Evolutionary conservation across 2,329 filamentous ascomycete species (phyloP), one percentile per base, ranked within the genome.

Genomic region (Pseudogymnoascus sp.): DNA sequence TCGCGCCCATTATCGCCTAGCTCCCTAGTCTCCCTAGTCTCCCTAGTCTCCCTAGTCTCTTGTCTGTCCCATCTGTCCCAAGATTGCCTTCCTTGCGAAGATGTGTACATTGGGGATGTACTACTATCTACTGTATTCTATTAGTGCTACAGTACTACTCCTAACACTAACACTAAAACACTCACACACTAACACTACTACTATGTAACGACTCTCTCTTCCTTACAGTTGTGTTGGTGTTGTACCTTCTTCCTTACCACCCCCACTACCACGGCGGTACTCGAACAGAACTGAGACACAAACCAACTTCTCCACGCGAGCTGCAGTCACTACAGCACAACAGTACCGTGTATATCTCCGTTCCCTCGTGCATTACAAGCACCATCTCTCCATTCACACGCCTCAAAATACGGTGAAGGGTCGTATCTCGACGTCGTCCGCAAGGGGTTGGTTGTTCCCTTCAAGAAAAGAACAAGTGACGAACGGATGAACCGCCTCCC

Each of bases 21-120:
- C 40, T 21, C 4, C 7, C 18, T 44, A 44, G 40, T 25, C 2
- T 25, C 23, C 21, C 21, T 21, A 21, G 21, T 21, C 21, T 21
- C 21, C 7, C 18, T 44, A 44, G 40, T 25, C 2, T 25, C 23
- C 21, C 21, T 21, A 21, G 21, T 21, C 21, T 21, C 21, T 21
- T 21, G 23, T 25, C 23, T 25, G 23, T 25, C 40, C 21, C 40
- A 5, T 23, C 40, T 44, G 40, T 44, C 40, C 42, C 42, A 47
- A 47, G 42, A 47, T 47, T 47, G 42, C 42, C 18, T 47, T 47
- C 42, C 42, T 47, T 47, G 42, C 42, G 42, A 47, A 47, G 42
- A 47, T 47, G 21, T 47, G 42, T 47, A 47, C 42, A 47, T 44
- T 4, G n/a, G n/a, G 38, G 38, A 42, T 18, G 38, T 42, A 42